phyloP scores from a whole-genome alignment of 768 basidiomycete genomes.

The Boletus sp. region DNA sequence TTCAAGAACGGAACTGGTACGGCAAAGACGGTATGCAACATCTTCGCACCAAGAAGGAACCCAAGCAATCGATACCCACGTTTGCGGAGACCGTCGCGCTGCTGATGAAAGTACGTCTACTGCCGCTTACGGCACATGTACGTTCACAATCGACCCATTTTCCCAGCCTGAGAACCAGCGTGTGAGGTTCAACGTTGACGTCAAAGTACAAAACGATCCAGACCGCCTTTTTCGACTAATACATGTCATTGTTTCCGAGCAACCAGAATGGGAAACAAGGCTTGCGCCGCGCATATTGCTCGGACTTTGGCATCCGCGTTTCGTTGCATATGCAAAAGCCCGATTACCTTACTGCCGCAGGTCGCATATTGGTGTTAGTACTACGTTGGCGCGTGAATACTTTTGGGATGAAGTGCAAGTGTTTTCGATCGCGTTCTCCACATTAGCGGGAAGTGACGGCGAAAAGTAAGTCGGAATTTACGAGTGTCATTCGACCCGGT shows the following conservation, averaged over 20 bases:
- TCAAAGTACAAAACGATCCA: constrained; percentile 92
- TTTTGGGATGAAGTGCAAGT: constrained; percentile 88
- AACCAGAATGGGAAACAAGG: constrained; percentile 67
- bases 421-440: constrained; percentile 79
- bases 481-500: not conserved
- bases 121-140: constrained; percentile 7
- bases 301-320: constrained; percentile 90
- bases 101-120: constrained; percentile 64
- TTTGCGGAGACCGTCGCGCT: constrained; percentile 79
- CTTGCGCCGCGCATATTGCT: constrained; percentile 80
- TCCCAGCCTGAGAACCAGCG: constrained; percentile 68
- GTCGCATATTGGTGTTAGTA: constrained; percentile 78
- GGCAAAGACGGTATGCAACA: constrained; percentile 72
- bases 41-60: constrained; percentile 73
- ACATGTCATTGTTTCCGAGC: constrained; percentile 58
- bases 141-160: constrained; percentile 3
- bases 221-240: constrained; percentile 79
- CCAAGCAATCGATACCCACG: constrained; percentile 85
- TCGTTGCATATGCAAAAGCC: constrained; percentile 70
- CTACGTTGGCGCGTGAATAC: constrained; percentile 70
- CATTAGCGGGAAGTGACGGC: constrained; percentile 71
- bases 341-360: constrained; percentile 80
- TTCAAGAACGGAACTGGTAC: constrained; percentile 69
- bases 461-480: constrained; percentile 44
- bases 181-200: constrained; percentile 83